phyloP scores from a whole-genome alignment of 768 basidiomycete species.

The Fistulinella prunicolor region DNA sequence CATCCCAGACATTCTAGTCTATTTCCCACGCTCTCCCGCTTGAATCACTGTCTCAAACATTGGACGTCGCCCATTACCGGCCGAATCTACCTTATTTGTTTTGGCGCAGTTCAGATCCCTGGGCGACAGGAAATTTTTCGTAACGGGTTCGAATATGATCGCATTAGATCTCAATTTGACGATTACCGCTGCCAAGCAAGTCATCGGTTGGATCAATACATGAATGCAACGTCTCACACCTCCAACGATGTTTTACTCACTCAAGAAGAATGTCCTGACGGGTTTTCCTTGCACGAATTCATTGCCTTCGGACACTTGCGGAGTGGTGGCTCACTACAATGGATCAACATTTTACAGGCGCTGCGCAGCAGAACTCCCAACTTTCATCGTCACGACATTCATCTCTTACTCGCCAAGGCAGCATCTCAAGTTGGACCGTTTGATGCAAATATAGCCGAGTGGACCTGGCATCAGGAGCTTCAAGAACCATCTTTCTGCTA shows the following conservation, averaged over 20 bases:
- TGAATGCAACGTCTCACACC: background rate
- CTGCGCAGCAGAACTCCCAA: background rate
- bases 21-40: background rate
- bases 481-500: conserved; percentile 28
- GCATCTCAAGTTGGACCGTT: background rate
- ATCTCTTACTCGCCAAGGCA: background rate
- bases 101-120: background rate
- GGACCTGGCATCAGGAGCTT: conserved; percentile 34
- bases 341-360: background rate
- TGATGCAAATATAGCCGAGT: background rate
- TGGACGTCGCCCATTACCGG: background rate
- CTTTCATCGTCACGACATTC: background rate
- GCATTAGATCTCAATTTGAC: no score
- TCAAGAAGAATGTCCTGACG: background rate
- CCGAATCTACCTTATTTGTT: background rate
- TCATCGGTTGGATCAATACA: background rate
- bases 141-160: background rate
- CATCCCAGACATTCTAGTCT: background rate
- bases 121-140: background rate
- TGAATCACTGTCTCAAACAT: background rate
- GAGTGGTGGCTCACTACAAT: background rate
- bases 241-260: background rate
- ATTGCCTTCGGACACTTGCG: background rate
- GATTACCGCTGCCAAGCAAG: no score
- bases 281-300: background rate